Evolutionary conservation across 2,329 filamentous ascomycete genomes (phyloP).

Genomic region (Onygenales sp.): DNA sequence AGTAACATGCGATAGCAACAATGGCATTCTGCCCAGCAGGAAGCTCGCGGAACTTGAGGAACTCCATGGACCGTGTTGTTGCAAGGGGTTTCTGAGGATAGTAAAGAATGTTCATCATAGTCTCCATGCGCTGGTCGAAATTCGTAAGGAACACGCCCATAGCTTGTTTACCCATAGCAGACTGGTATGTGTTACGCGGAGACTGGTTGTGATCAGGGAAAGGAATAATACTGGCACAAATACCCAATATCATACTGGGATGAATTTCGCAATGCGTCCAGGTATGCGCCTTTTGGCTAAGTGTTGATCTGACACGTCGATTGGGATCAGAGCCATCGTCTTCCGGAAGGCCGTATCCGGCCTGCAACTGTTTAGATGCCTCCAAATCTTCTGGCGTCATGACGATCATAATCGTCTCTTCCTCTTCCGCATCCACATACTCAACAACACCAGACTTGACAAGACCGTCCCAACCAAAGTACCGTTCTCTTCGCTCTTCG

Average conservation of each 20-base stretch:
- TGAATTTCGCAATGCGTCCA: slow-evolving; percentile 99
- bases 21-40: slow-evolving; percentile 97
- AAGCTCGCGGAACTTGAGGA: slow-evolving; percentile 92
- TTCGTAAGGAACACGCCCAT: slow-evolving; percentile 99
- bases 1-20: slow-evolving; percentile 94
- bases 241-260: slow-evolving; percentile 96
- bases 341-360: slow-evolving; percentile 50
- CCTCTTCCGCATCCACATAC: slow-evolving; percentile 95
- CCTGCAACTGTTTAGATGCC: slow-evolving; percentile 59
- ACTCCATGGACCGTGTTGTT: slow-evolving; percentile 96
- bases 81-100: slow-evolving; percentile 97
- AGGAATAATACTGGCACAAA: slow-evolving; percentile 97
- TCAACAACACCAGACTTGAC: slow-evolving; percentile 80
- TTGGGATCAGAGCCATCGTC: slow-evolving; percentile 66
- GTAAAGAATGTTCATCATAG: slow-evolving; percentile 98
- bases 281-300: slow-evolving; percentile 78
- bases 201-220: slow-evolving; percentile 99
- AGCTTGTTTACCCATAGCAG: slow-evolving; percentile 99
- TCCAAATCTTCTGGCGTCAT: slow-evolving; percentile 97
- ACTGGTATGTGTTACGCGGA: slow-evolving; percentile 97
- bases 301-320: slow-evolving; percentile 75
- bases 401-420: slow-evolving; percentile 97
- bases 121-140: slow-evolving; percentile 95
- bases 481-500: slow-evolving; percentile 48
- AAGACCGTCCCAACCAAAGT: slow-evolving; percentile 82